Percentiles rank a stretch among this genome's conserved stretches.
phyloP scores from a whole-genome alignment of 2,329 filamentous ascomycete genomes.

The Neopestalotiopsis clavispora region DNA sequence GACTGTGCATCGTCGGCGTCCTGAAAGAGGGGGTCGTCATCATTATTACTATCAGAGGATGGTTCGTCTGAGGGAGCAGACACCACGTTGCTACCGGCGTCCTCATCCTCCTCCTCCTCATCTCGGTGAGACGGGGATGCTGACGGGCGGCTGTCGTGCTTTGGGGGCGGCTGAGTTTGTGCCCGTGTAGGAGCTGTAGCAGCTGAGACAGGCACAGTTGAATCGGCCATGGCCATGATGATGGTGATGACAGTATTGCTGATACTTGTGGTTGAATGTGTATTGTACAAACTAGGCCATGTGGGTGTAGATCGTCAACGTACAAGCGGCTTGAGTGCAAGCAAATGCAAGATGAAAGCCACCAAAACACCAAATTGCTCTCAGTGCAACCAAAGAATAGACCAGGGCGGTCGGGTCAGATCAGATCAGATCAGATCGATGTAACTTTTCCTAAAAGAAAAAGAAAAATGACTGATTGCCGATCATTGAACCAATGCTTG shows the following conservation, averaged over 20 bases:
- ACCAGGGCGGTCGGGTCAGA: neutral
- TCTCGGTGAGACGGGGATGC: constrained; percentile 1
- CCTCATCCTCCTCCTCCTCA: too few species aligned
- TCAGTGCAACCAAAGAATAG: neutral
- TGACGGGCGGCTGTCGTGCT: neutral
- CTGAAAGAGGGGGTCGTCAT: constrained; percentile 45
- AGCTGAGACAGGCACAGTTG: neutral
- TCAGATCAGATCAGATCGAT: neutral
- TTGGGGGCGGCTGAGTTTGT: constrained; percentile 2
- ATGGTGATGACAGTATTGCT: neutral
- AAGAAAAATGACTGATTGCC: too few species aligned
- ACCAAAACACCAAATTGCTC: neutral
- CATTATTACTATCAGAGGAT: constrained; percentile 31
- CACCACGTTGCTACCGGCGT: constrained; percentile 2
- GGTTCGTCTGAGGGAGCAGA: constrained; percentile 29
- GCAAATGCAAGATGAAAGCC: neutral
- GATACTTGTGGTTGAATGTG: neutral
- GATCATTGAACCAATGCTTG: too few species aligned
- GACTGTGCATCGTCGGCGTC: constrained; percentile 63
- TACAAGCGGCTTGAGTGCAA: neutral
- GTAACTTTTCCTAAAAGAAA: neutral
- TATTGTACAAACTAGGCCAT: neutral
- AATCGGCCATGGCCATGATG: neutral
- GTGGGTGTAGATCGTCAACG: neutral
- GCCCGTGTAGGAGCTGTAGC: neutral